Evolutionary conservation across 805 yeast genomes (phyloP), one percentile per base, ranked within the genome.

Genomic region (Dipodascopsis tothii): DNA sequence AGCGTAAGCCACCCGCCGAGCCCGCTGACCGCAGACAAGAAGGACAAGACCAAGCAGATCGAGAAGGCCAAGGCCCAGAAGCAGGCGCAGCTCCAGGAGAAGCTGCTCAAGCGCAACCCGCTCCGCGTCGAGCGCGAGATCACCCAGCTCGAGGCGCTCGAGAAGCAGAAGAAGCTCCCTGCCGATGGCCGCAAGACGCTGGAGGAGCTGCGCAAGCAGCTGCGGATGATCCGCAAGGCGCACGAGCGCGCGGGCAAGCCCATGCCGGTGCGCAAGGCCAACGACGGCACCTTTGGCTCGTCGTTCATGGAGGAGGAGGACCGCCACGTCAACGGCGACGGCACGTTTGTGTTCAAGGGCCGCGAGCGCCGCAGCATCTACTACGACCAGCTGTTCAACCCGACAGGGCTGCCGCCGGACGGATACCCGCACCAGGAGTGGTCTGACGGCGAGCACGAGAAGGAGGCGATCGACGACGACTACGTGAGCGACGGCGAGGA

Each of bases 371-470:
- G 45, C 20, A 52, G 56, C 21, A 50, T 54, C 21, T 54, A 53
- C 41, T 52, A 51, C 49, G 57, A 54, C 38, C 53, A 53, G 9
- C 39, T 41, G 28, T 50, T 46, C 37, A 54, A 54, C 36, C 55
- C 48, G 9, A 39, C 47, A 0, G 57, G 57, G 3, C 43, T 50
- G 7, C 55, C 57, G 2, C 57, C 57, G 14, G 46, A 40, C 11
- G 55, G 56, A 3, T 44, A 38, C 33, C 43, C 46, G 7, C 41
- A 38, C 21, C 35, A 33, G 32, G 56, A 50, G 25, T 52, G 52
- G 54, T 22, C 20, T 27, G 43, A 44, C 16, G 27, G 25, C 5
- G 45, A 34, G 21, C 21, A 32, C 7, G 43, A 43, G 11, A 42
- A 34, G 5, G 48, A 42, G 17, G 40, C 35, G 18, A 23, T 17